Percentiles rank a stretch among this genome's conserved stretches.
Evolutionary conservation across 805 yeast species (phyloP).

Genomic region (Candida krabiensis): DNA sequence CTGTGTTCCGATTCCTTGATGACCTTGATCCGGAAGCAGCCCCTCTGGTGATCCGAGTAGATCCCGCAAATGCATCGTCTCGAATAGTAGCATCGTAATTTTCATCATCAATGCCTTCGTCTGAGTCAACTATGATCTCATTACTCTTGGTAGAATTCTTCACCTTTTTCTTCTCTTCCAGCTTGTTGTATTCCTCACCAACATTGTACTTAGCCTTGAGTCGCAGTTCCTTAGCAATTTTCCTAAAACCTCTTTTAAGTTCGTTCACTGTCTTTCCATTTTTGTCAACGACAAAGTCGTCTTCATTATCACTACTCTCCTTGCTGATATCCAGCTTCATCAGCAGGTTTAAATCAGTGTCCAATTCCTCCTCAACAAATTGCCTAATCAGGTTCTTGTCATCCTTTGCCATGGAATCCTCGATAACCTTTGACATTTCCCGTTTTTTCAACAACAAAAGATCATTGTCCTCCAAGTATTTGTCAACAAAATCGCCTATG

Average conservation of each 20-base stretch:
- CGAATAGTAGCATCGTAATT: too few relatives aligned
- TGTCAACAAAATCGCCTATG: slow-evolving; percentile 56
- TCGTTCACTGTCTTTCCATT: slow-evolving; percentile 18
- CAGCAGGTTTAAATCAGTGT: slow-evolving; percentile 50
- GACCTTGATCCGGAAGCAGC: not conserved
- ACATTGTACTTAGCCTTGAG: slow-evolving; percentile 10
- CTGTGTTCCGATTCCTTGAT: too few relatives aligned
- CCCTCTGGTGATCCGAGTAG: not conserved
- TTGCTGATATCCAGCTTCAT: slow-evolving; percentile 43
- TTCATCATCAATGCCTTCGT: slow-evolving; percentile 7
- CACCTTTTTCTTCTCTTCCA: not conserved
- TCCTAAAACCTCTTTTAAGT: slow-evolving; percentile 29
- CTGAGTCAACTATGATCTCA: not conserved
- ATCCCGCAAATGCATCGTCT: too few relatives aligned
- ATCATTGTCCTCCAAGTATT: slow-evolving; percentile 59
- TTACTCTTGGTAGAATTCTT: not conserved
- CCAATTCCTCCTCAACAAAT: slow-evolving; percentile 59
- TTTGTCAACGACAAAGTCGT: slow-evolving; percentile 1
- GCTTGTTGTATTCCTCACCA: not conserved
- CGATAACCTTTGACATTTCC: slow-evolving; percentile 73
- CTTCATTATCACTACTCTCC: slow-evolving; percentile 22
- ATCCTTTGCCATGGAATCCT: slow-evolving; percentile 74
- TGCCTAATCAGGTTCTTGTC: slow-evolving; percentile 70
- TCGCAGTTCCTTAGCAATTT: slow-evolving; percentile 29
- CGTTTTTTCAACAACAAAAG: slow-evolving; percentile 70